Conservation (phyloP, 116 monocot species). For the Cymodocea nodosa region DNA sequence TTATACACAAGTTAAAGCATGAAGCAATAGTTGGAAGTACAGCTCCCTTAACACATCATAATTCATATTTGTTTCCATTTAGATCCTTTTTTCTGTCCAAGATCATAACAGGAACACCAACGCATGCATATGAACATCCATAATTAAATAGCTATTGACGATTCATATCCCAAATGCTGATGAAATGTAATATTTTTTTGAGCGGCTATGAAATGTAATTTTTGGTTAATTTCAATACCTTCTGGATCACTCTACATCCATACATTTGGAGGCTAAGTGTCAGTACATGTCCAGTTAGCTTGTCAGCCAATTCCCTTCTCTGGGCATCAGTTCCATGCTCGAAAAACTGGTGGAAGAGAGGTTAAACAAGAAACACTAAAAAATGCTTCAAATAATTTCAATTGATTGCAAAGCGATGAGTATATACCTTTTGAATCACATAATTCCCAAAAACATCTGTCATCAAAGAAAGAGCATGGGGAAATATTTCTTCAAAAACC, state of each 20-base stretch:
- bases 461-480: conserved; percentile 68
- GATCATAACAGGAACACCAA: not conserved
- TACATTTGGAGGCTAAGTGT: conserved; percentile 73
- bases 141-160: no score
- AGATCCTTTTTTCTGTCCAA: no score
- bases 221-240: conserved; percentile 22
- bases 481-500: conserved; percentile 77
- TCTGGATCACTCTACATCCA: conserved; percentile 72
- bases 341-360: conserved; percentile 34
- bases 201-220: no score
- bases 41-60: no score
- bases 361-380: no score
- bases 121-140: not conserved
- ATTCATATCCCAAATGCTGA: no score
- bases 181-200: not conserved
- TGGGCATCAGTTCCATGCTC: conserved; percentile 55
- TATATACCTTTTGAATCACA: conserved; percentile 77
- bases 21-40: no score
- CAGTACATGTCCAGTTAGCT: conserved; percentile 56
- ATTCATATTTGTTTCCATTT: no score
- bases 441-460: conserved; percentile 97
- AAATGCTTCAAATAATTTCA: no score
- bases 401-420: no score
- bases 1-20: no score
- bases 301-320: conserved; percentile 40